phyloP scores from a whole-genome alignment of 192 early-diverging fungal genomes.

The Mortierella claussenii region DNA sequence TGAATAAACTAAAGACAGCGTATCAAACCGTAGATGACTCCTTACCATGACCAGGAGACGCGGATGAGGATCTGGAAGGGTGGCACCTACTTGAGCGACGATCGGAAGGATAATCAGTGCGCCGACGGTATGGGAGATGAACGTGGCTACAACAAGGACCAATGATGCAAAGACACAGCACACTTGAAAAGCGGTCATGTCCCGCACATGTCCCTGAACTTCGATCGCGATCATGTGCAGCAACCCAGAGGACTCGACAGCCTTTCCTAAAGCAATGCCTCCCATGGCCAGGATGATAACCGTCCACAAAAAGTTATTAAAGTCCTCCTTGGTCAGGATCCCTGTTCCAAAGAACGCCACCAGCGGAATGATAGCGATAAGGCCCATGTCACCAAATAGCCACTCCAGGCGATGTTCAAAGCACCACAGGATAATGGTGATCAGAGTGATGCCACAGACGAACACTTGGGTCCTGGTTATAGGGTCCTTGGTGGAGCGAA shows the following conservation, averaged over 20 bases:
- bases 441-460: conserved; percentile 73
- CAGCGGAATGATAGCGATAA: conserved; percentile 93
- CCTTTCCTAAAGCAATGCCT: conserved; percentile 92
- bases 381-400: conserved; percentile 94
- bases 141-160: conserved; percentile 87
- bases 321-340: conserved; percentile 94
- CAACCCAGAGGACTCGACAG: conserved; percentile 89
- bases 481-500: conserved; percentile 66
- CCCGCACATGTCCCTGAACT: conserved; percentile 72
- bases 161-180: conserved; percentile 81
- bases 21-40: background rate
- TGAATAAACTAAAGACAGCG: background rate
- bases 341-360: conserved; percentile 90
- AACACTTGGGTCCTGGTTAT: conserved; percentile 76
- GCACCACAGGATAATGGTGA: conserved; percentile 93
- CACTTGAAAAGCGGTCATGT: conserved; percentile 75
- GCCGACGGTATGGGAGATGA: conserved; percentile 96
- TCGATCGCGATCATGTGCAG: conserved; percentile 79
- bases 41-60: conserved; percentile 44
- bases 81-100: conserved; percentile 84
- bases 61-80: conserved; percentile 73
- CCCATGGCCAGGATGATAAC: conserved; percentile 94
- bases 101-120: conserved; percentile 96
- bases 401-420: conserved; percentile 76
- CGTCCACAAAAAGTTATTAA: conserved; percentile 96